Evolutionary conservation across 2,329 filamentous ascomycete genomes (phyloP), one percentile per base, ranked within the genome.

Genomic region (Nectriaceae sp.): DNA sequence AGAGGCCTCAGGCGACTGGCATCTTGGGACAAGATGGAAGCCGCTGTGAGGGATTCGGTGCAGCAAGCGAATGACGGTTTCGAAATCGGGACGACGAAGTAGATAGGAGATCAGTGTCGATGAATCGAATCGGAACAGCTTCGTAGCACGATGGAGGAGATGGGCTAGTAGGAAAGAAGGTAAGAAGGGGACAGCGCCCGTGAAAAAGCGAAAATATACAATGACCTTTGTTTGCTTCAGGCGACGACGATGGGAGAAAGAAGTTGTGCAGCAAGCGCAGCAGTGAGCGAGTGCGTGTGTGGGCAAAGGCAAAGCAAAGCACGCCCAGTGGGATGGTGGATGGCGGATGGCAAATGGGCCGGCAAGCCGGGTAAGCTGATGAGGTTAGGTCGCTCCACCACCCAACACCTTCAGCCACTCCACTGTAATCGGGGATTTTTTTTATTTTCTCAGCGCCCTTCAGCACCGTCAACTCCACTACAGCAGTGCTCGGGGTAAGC

Each of bases 21-120:
- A 59, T 59, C 46, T 59, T 53, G 40, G 52, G 38, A 42, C 31
- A 19, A 38, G 19, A 22, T n/a, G 31, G 22, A 47, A 50, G 52
- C 47, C 47, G 41, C 42, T 40, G 47, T 38, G 21, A 47, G 37
- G 38, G 44, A 47, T 45, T 21, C 42, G 39, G 38, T 21, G 33
- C 21, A 44, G 47, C 44, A 47, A 58, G 50, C 52, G 53, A 60
- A 49, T 46, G 57, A 50, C 45, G 59, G 52, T 53, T 36, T 55
- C 41, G 47, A 22, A 31, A 42, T 47, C 48, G 31, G 43, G 46
- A 51, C 42, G 51, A 21, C 44, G 40, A 53, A 42, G 38, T 26
- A 40, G 46, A 38, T 46, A 47, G 35, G 40, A 33, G 48, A 44
- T 55, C 29, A 21, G 5, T 39, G 41, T n/a, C n/a, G 26, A 37